Conservation (phyloP, 2,329 filamentous ascomycete species). For the Trichoderma breve region DNA sequence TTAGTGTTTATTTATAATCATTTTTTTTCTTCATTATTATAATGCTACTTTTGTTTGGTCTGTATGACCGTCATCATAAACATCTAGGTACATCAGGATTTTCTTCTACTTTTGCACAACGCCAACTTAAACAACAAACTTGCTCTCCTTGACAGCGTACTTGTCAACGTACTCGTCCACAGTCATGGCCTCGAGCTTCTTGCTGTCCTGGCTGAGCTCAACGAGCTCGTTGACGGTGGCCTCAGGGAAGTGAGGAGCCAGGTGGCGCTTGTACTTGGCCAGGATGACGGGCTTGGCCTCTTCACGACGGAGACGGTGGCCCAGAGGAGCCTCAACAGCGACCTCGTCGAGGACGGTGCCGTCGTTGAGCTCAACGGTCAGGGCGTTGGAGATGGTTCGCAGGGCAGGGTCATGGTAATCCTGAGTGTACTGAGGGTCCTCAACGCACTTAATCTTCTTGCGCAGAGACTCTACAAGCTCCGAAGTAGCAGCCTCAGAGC, state of each 20-base stretch:
- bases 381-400: constrained; percentile 94
- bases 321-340: constrained; percentile 88
- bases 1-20: not conserved
- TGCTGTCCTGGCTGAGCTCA: constrained; percentile 70
- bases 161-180: constrained; percentile 94
- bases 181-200: constrained; percentile 73
- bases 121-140: constrained; percentile 41
- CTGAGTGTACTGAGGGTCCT: constrained; percentile 89
- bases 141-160: constrained; percentile 63
- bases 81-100: not conserved
- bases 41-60: not conserved
- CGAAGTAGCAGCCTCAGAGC: constrained; percentile 86
- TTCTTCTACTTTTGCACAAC: not conserved
- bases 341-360: constrained; percentile 89
- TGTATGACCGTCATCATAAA: not conserved
- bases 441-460: constrained; percentile 91
- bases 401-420: constrained; percentile 94
- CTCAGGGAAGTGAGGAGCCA: constrained; percentile 77
- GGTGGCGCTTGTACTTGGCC: constrained; percentile 90
- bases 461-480: constrained; percentile 86
- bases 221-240: constrained; percentile 79
- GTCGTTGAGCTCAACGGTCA: constrained; percentile 93
- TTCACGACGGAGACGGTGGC: constrained; percentile 84
- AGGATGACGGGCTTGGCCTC: constrained; percentile 98
- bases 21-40: not conserved